These are phyloP conservation scores for Trichoderma lentiforme DNA, from an alignment of 2,329 filamentous ascomycete genomes.

Conservation along the genomic window DNA sequence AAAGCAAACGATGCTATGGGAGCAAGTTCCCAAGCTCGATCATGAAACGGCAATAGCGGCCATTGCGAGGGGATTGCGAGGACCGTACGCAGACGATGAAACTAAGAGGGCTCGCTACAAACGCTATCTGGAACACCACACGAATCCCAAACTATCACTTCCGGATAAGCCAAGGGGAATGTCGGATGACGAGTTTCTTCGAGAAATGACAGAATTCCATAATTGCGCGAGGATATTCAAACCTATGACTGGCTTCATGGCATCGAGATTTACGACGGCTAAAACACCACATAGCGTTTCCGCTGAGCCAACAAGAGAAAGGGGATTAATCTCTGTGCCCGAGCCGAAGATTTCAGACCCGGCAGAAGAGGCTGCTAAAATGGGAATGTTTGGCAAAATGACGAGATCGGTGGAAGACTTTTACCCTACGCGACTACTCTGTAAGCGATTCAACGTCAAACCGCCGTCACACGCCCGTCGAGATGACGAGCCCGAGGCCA, in stretches of 20 bases:
- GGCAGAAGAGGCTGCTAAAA: slow-evolving; percentile 77
- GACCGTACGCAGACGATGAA: slow-evolving; percentile 80
- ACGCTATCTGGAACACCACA: slow-evolving; percentile 73
- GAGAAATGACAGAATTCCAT: slow-evolving; percentile 74
- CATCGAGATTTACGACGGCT: slow-evolving; percentile 81
- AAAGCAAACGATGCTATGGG: slow-evolving; percentile 54
- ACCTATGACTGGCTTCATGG: slow-evolving; percentile 89
- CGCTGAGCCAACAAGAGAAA: slow-evolving; percentile 16
- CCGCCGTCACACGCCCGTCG: slow-evolving; percentile 66
- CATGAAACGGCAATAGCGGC: slow-evolving; percentile 66
- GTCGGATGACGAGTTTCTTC: slow-evolving; percentile 70
- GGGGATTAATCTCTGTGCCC: slow-evolving; percentile 30
- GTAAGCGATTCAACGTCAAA: slow-evolving; percentile 89
- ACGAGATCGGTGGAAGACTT: slow-evolving; percentile 72
- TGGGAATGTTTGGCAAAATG: slow-evolving; percentile 91
- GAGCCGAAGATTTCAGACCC: slow-evolving; percentile 54
- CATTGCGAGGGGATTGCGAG: slow-evolving; percentile 59
- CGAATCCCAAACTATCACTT: slow-evolving; percentile 44
- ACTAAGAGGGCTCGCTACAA: slow-evolving; percentile 78
- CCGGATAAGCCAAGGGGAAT: slow-evolving; percentile 45
- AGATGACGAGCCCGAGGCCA: slow-evolving; percentile 39
- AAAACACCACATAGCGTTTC: slow-evolving; percentile 42
- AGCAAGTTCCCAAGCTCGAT: slow-evolving; percentile 61
- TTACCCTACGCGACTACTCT: slow-evolving; percentile 78
- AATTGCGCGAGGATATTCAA: slow-evolving; percentile 72